A percentile compares a stretch with the other conserved stretches of the same genome.
Evolutionary conservation across 2,329 filamentous ascomycete species (phyloP).

Genomic region (Lachnum nothofagi): DNA sequence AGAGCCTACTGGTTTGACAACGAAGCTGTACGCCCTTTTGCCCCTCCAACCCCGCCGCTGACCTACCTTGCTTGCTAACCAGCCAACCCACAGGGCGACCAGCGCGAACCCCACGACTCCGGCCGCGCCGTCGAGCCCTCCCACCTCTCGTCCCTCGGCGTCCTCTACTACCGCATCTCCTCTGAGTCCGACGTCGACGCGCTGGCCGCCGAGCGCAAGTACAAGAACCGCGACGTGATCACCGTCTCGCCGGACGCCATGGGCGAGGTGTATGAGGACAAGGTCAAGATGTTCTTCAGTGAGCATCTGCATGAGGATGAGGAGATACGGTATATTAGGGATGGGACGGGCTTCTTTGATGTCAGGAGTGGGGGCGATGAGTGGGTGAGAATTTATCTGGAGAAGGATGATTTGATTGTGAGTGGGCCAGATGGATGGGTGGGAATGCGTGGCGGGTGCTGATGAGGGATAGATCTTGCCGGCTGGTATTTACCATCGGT

Average conservation of each 20-base stretch:
- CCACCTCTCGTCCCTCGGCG: constrained; percentile 69
- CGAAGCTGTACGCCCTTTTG: constrained; percentile 45
- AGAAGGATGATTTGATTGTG: constrained; percentile 77
- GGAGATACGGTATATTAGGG: constrained; percentile 92
- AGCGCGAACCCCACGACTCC: constrained; percentile 84
- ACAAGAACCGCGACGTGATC: constrained; percentile 94
- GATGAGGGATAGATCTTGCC: constrained; percentile 60
- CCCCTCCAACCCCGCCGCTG: constrained; percentile 4
- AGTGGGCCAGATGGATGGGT: constrained; percentile 5
- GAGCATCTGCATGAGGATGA: constrained; percentile 98
- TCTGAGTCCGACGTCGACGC: constrained; percentile 63
- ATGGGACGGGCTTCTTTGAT: constrained; percentile 88
- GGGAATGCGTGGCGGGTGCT: constrained; percentile 4
- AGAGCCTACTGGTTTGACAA: constrained; percentile 70
- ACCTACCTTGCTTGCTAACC: constrained; percentile 5
- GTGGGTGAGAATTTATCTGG: constrained; percentile 82
- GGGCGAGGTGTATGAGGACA: constrained; percentile 83
- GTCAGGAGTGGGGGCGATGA: constrained; percentile 76
- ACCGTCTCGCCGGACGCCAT: constrained; percentile 80
- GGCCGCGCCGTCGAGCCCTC: constrained; percentile 60
- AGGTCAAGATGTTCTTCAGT: constrained; percentile 88
- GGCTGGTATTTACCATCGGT: constrained; percentile 93
- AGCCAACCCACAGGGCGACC: constrained; percentile 66
- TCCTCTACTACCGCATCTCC: constrained; percentile 69
- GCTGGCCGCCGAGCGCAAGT: constrained; percentile 69